These are phyloP conservation scores for Blastobotrys chiropterorum DNA, from an alignment of 805 yeast species.

Conservation along the genomic window DNA sequence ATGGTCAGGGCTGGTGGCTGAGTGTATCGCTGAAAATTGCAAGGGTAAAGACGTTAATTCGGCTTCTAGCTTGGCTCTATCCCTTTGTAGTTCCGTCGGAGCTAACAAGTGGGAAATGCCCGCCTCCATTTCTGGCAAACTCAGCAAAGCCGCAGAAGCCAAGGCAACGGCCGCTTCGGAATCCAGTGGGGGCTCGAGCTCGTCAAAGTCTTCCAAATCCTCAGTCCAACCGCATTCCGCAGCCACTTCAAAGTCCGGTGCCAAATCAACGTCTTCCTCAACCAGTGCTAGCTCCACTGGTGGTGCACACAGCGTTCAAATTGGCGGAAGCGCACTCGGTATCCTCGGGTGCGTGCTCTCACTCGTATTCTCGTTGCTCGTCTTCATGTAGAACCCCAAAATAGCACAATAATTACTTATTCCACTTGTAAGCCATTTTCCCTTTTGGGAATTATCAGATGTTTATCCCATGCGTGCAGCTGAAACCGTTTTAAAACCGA, in stretches of 20 bases:
- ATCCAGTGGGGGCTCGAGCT: conserved; percentile 6
- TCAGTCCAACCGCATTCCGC: not conserved
- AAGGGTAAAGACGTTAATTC: conserved; percentile 33
- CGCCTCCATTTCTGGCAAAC: conserved; percentile 32
- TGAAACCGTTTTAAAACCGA: no score
- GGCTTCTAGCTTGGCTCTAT: conserved; percentile 32
- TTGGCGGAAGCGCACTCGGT: not conserved
- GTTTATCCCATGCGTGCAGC: not conserved
- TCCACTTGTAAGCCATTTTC: not conserved
- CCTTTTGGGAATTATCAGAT: conserved; percentile 1
- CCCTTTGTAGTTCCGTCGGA: conserved; percentile 40
- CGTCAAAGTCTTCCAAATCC: conserved; percentile 5
- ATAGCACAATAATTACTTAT: not conserved
- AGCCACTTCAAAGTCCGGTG: not conserved
- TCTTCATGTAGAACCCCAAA: not conserved
- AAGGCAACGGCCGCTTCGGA: conserved; percentile 7
- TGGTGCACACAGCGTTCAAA: not conserved
- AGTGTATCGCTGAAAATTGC: conserved; percentile 38
- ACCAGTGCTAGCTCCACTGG: not conserved
- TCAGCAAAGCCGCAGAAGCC: conserved; percentile 27
- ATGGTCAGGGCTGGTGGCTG: conserved; percentile 42
- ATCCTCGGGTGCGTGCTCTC: not conserved
- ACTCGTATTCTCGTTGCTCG: not conserved
- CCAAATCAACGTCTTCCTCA: not conserved
- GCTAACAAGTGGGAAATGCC: conserved; percentile 44